phyloP scores from a whole-genome alignment of 2,329 filamentous ascomycete genomes.

The Sporothrix luriei region DNA sequence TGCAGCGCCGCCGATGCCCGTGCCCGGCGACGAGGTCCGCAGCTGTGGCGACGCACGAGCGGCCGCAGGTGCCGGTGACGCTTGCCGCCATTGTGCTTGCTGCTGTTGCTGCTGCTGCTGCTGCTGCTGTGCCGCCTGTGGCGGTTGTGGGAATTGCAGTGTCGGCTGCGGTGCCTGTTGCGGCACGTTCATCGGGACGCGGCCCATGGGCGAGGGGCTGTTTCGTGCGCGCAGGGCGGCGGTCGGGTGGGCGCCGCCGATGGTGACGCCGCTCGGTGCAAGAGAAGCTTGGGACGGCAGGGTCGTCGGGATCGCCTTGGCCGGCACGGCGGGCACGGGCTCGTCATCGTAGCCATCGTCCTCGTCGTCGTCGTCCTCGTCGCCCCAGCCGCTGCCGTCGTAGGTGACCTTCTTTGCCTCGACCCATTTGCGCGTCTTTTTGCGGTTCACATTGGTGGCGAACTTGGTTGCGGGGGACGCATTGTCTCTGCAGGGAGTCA shows the following conservation, averaged over 20 bases:
- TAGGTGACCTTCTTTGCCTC: conserved; percentile 85
- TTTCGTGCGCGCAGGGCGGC: conserved; percentile 31
- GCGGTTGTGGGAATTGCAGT: background rate
- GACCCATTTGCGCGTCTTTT: conserved; percentile 93
- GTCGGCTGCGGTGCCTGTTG: conserved; percentile 32
- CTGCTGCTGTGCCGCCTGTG: conserved; percentile 4
- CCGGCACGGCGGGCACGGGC: conserved; percentile 2
- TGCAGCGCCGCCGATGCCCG: background rate
- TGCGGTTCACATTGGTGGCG: conserved; percentile 82
- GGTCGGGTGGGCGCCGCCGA: conserved; percentile 15
- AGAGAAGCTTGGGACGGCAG: background rate
- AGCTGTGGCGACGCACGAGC: conserved; percentile 35
- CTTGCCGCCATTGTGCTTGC: conserved; percentile 26
- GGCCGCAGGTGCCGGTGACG: conserved; percentile 30
- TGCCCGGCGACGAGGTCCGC: conserved; percentile 7
- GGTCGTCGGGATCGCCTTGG: background rate
- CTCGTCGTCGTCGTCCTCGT: conserved; percentile 65
- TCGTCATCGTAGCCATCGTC: conserved; percentile 45
- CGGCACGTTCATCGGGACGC: conserved; percentile 37
- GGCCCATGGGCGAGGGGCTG: conserved; percentile 34
- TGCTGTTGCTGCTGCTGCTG: conserved; percentile 16
- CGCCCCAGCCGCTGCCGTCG: conserved; percentile 92
- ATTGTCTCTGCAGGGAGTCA: conserved; percentile 36
- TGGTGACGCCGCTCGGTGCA: background rate
- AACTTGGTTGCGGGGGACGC: conserved; percentile 51